A percentile compares a stretch with the other conserved stretches of the same genome.
These are phyloP conservation scores for Colletotrichum acutatum DNA, from an alignment of 2,329 filamentous ascomycete species.

Conservation along the genomic window DNA sequence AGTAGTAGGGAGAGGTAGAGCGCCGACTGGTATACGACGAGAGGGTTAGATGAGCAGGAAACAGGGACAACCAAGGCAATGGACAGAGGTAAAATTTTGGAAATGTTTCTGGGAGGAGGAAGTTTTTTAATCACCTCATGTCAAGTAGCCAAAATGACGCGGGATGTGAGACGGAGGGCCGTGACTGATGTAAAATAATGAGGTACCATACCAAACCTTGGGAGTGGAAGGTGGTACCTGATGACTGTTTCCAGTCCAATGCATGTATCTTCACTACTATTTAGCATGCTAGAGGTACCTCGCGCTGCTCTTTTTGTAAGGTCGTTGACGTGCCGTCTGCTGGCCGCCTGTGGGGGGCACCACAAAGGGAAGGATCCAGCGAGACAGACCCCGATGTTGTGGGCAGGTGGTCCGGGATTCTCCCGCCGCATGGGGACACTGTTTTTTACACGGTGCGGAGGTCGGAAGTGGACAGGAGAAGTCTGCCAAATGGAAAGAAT, in stretches of 20 bases:
- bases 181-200: not conserved
- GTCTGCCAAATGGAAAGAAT: not conserved
- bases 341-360: not conserved
- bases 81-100: not conserved
- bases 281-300: not conserved
- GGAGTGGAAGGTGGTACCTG: not conserved
- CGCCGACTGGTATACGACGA: not conserved
- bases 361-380: constrained; percentile 5
- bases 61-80: no score
- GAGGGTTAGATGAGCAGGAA: not conserved
- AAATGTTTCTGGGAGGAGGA: constrained; percentile 12
- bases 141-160: constrained; percentile 18
- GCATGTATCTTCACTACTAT: not conserved
- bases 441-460: not conserved
- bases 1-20: not conserved
- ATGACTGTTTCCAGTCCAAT: not conserved
- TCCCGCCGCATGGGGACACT: not conserved
- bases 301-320: not conserved
- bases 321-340: not conserved
- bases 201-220: not conserved
- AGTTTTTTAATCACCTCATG: constrained; percentile 15
- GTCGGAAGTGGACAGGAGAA: not conserved
- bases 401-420: constrained; percentile 6
- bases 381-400: not conserved
- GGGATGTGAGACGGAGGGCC: constrained; percentile 12